Conservation (phyloP, 2,329 filamentous ascomycete species). For the Stagonosporopsis cucurbitacearum region DNA sequence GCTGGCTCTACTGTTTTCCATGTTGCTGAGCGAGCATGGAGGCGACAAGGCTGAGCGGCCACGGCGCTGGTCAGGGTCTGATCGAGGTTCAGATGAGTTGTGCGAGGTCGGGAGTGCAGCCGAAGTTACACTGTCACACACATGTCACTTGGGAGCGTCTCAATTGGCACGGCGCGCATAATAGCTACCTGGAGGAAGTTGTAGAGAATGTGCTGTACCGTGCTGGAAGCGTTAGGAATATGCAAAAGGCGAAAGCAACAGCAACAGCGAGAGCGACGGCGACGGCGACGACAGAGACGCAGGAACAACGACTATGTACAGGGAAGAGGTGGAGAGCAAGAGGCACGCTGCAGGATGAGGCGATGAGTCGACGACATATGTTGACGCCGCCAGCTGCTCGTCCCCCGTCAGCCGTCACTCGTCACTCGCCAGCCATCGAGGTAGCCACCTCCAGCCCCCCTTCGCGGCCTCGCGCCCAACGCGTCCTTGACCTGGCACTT, state of each 20-base stretch:
- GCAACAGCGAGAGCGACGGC: too few species aligned
- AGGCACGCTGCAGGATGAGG: constrained; percentile 8
- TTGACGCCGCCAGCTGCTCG: constrained; percentile 27
- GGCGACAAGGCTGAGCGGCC: constrained; percentile 6
- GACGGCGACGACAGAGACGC: constrained; percentile 1
- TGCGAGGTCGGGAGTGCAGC: constrained; percentile 20
- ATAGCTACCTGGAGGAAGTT: constrained; percentile 30
- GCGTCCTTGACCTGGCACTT: too few species aligned
- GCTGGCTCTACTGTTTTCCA: constrained; percentile 39
- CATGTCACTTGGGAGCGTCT: constrained; percentile 20
- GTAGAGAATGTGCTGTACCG: constrained; percentile 13
- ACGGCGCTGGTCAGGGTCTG: background rate
- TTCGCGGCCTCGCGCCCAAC: too few species aligned
- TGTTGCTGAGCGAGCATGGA: constrained; percentile 34
- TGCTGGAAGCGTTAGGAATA: constrained; percentile 12
- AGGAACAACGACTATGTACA: constrained; percentile 27
- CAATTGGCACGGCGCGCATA: constrained; percentile 23
- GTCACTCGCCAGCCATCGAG: constrained; percentile 20
- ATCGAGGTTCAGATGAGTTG: constrained; percentile 18
- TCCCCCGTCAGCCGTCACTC: constrained; percentile 21
- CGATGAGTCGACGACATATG: constrained; percentile 20
- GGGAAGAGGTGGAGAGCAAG: constrained; percentile 20
- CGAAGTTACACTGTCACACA: constrained; percentile 30
- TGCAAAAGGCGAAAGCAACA: too few species aligned
- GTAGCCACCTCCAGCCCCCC: constrained; percentile 15